Evolutionary conservation across 2,329 filamentous ascomycete genomes (phyloP).

Genomic region (Aspergillus sp.): DNA sequence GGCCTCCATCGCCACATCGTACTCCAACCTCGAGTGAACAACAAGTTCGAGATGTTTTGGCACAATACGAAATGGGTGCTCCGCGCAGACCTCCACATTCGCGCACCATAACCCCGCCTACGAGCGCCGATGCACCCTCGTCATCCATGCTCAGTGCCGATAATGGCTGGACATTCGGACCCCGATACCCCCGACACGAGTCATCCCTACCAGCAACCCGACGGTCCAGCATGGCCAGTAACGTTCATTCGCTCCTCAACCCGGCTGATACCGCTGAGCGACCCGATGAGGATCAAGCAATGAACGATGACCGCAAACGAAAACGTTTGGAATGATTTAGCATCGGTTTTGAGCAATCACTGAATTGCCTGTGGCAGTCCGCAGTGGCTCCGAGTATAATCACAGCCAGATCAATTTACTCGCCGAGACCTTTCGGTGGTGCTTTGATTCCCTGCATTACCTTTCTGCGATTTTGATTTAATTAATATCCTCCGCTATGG

Average conservation of each 20-base stretch:
- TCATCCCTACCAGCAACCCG: conserved; percentile 53
- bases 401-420: no score
- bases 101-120: conserved; percentile 49
- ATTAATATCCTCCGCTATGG: no score
- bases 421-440: no score
- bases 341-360: conserved; percentile 1
- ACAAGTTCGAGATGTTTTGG: conserved; percentile 55
- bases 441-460: no score
- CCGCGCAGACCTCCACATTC: conserved; percentile 44
- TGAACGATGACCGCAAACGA: conserved; percentile 55
- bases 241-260: conserved; percentile 60
- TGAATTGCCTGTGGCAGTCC: neutral
- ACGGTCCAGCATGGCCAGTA: conserved; percentile 65
- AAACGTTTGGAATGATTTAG: conserved; percentile 46
- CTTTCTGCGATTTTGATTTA: no score
- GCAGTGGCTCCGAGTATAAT: conserved; percentile 5
- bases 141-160: conserved; percentile 44
- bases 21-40: conserved; percentile 50
- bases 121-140: conserved; percentile 43
- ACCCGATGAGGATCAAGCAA: conserved; percentile 55
- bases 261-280: conserved; percentile 62
- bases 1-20: conserved; percentile 60
- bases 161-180: conserved; percentile 50
- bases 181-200: conserved; percentile 33
- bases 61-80: conserved; percentile 59